Percentiles rank a stretch among this genome's conserved stretches.
phyloP scores from a whole-genome alignment of 2,329 filamentous ascomycete species.

The Tolypocladium endophyticum region DNA sequence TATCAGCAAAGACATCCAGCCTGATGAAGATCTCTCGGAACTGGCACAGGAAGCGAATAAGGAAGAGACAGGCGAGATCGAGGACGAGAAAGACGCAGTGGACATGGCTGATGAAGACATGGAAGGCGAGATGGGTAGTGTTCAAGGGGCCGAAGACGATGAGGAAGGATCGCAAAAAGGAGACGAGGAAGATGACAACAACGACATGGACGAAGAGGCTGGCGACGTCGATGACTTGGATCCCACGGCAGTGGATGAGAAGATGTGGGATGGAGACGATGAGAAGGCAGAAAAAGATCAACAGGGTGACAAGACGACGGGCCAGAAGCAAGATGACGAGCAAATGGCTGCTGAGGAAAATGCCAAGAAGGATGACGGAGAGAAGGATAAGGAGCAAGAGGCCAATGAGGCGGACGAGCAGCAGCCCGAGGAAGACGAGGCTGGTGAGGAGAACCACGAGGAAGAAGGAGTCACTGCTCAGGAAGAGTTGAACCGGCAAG shows the following conservation, averaged over 20 bases:
- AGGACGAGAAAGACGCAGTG: constrained; percentile 76
- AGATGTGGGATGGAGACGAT: constrained; percentile 92
- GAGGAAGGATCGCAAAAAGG: constrained; percentile 50
- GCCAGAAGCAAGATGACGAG: constrained; percentile 55
- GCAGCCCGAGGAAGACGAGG: constrained; percentile 29
- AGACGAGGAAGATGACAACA: constrained; percentile 52
- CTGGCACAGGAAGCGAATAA: constrained; percentile 75
- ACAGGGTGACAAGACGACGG: constrained; percentile 61
- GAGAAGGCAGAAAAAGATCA: constrained; percentile 77
- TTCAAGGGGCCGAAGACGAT: constrained; percentile 51
- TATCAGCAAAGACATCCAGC: constrained; percentile 92
- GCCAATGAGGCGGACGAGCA: constrained; percentile 29
- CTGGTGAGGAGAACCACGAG: constrained; percentile 51
- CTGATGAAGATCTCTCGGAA: constrained; percentile 88
- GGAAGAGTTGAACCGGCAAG: constrained; percentile 48
- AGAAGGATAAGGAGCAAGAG: constrained; percentile 32
- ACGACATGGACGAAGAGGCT: constrained; percentile 81
- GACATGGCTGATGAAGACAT: constrained; percentile 89
- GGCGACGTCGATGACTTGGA: constrained; percentile 89
- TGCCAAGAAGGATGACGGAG: constrained; percentile 33
- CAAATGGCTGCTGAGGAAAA: constrained; percentile 50
- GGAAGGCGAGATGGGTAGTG: constrained; percentile 67
- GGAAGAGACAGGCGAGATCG: constrained; percentile 54
- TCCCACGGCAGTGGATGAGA: constrained; percentile 86
- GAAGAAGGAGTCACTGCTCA: constrained; percentile 44